These are phyloP conservation scores for Eucalyptus sp. DNA, from an alignment of 345 rosid genomes.

Conservation along the genomic window DNA sequence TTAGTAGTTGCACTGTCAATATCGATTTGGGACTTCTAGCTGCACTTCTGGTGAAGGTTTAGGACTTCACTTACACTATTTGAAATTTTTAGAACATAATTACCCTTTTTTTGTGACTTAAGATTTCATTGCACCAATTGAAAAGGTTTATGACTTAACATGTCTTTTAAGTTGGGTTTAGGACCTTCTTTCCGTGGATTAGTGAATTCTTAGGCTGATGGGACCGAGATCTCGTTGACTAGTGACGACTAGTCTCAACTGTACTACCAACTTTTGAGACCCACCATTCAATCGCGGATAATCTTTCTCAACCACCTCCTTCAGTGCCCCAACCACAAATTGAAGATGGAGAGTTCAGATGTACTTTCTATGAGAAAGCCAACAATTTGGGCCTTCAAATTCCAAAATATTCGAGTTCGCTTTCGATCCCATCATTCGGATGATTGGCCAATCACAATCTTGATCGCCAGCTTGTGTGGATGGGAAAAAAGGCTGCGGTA, in stretches of 20 bases:
- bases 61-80: not conserved
- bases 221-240: not conserved
- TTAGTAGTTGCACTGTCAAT: not conserved
- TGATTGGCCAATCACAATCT: not conserved
- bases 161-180: not conserved
- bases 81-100: not conserved
- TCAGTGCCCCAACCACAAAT: not conserved
- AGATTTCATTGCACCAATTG: not conserved
- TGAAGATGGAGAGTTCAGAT: not conserved
- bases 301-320: not conserved
- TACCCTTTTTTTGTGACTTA: not conserved
- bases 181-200: not conserved
- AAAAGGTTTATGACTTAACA: not conserved
- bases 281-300: not conserved
- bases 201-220: not conserved
- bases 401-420: not conserved
- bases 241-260: not conserved
- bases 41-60: not conserved
- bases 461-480: not conserved
- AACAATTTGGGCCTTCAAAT: not conserved
- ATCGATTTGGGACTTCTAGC: not conserved
- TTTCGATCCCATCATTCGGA: not conserved
- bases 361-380: not conserved
- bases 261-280: not conserved
- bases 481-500: not conserved